A percentile compares a stretch with the other conserved stretches of the same genome.
Evolutionary conservation across 2,329 filamentous ascomycete species (phyloP).

Genomic region (Diaporthe humulicola): DNA sequence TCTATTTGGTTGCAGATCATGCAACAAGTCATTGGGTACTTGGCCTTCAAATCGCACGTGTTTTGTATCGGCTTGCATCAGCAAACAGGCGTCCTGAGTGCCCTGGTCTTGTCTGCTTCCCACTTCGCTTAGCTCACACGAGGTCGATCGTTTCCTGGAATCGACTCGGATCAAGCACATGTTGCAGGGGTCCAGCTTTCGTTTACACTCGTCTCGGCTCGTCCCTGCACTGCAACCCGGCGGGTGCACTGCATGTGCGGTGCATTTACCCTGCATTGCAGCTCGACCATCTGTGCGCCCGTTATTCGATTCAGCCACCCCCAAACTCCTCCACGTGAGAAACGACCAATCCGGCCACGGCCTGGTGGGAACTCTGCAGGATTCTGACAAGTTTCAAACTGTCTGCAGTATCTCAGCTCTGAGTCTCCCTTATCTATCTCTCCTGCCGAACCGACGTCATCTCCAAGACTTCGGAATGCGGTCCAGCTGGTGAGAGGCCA

Average conservation of each 20-base stretch:
- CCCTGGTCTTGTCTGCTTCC: neutral
- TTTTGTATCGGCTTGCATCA: neutral
- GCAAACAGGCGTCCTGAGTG: no score
- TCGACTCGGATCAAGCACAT: neutral
- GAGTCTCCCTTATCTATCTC: neutral
- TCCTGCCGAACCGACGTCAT: neutral
- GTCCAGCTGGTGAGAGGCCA: neutral
- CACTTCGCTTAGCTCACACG: neutral
- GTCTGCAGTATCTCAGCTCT: neutral
- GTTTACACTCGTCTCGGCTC: constrained; percentile 33
- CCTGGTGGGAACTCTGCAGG: neutral
- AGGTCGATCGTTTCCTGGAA: neutral
- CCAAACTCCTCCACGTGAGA: neutral
- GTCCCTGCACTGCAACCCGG: constrained; percentile 26
- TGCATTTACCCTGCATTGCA: neutral
- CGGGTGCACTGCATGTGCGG: neutral
- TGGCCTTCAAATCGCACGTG: neutral
- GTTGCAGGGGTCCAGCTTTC: neutral
- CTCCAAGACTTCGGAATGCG: neutral
- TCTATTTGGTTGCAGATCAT: neutral
- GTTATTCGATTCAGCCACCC: constrained; percentile 3
- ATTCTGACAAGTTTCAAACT: constrained; percentile 1
- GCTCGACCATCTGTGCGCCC: neutral
- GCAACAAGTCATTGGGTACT: neutral
- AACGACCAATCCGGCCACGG: neutral